Conservation (phyloP, 2,329 filamentous ascomycete species). For the Diplocarpon mali region DNA sequence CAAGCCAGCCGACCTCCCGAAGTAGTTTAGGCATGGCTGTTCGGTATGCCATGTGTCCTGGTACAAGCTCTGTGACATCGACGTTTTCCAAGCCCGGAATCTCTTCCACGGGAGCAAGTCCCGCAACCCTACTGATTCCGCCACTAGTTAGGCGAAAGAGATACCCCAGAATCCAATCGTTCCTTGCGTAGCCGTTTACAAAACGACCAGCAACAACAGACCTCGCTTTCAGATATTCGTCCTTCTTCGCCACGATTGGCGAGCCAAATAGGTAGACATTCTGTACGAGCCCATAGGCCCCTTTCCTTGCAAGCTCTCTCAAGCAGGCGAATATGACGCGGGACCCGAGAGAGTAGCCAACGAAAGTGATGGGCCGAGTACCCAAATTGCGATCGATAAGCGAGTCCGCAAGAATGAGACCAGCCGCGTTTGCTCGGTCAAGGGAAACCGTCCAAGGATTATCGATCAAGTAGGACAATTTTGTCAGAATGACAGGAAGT, state of each 20-base stretch:
- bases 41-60: conserved; percentile 95
- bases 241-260: conserved; percentile 80
- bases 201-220: conserved; percentile 88
- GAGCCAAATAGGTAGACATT: conserved; percentile 94
- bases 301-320: conserved; percentile 72
- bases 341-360: conserved; percentile 88
- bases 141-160: conserved; percentile 90
- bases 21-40: conserved; percentile 81
- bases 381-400: conserved; percentile 86
- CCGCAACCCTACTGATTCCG: conserved; percentile 80
- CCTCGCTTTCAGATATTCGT: conserved; percentile 73
- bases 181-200: conserved; percentile 85
- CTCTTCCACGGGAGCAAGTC: conserved; percentile 63
- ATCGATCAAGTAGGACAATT: conserved; percentile 91
- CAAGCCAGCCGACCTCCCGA: conserved; percentile 78
- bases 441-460: conserved; percentile 98
- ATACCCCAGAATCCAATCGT: conserved; percentile 96
- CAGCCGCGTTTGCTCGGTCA: conserved; percentile 77
- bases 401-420: conserved; percentile 88
- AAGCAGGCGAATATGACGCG: conserved; percentile 89
- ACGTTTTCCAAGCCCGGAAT: conserved; percentile 82
- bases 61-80: conserved; percentile 74
- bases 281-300: conserved; percentile 78
- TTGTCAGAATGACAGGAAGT: conserved; percentile 84
- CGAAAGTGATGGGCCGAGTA: conserved; percentile 79